Evolutionary conservation across 345 rosid species (phyloP), one percentile per base, ranked within the genome.

Genomic region (Moricandia arvensis): DNA sequence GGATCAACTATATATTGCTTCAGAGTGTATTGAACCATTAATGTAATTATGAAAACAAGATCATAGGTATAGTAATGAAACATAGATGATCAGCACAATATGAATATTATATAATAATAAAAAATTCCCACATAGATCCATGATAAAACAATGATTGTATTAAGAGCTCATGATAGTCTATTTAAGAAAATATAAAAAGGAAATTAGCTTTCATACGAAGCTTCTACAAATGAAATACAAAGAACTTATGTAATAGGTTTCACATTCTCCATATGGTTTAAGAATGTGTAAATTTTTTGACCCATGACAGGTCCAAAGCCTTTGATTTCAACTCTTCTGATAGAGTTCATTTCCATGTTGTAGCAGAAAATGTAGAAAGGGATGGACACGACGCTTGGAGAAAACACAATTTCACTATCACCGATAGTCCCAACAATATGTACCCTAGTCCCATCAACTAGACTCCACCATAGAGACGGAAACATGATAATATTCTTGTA

Each of bases 211-310:
- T 41, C 49, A 41, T 21, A 21, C 12, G 49, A 41, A 41, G 49
- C 49, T 41, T 41, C 12, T 41, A 41, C 49, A 41, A 41, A 11
- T 15, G 10, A 45, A 66, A 8, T 8, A 31, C 21, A 29, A 67
- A 31, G 3, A 2, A 13, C 24, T 55, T 24, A 34, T 15, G n/a
- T 7, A 12, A 41, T 12, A 51, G 33, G 13, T 12, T 11, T 59
- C 45, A 59, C n/a, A 60, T 71, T 17, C 59, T 71, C 75, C 1
- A 71, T 15, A 71, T 71, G 21, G 66, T 59, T 27, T 59, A 60
- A 0, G 7, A 59, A 71, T 0, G 45, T 16, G 33, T 43, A 11
- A 4, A 71, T 21, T 3, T 1, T 11, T 16, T 59, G 63, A 54
- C 49, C 63, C 11, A 3, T 2, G 3, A 13, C 2, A 35, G 61